Base-by-base conservation (phyloP, 2,329 filamentous ascomycete genomes). In the Penicillium frequentans region DNA sequence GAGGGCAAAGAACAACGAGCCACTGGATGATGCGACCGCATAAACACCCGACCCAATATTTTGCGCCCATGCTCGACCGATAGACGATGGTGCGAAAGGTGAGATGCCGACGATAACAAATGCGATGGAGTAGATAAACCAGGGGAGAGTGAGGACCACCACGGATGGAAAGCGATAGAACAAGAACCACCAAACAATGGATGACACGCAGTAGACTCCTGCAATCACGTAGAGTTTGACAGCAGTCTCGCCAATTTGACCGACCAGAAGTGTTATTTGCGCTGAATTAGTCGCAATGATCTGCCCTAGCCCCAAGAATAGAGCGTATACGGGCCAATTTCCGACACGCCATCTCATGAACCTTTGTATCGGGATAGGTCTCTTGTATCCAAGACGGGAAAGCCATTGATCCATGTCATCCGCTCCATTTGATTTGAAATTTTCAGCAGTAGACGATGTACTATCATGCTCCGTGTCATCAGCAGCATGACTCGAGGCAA, bases 241-340 rank as follows among this genome's bases (percentile, higher is more conserved):
- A 3, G 85, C 82, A 2, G 81, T 80, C 68, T 88, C 79, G 54
- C 84, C 85, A 21, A 85, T 77, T 62, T 86, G 81, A 19, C 86
- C 86, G 0, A 84, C 85, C 21, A 89, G 77, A n/a, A 89, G 78
- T 0, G 85, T 87, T 65, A 89, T 85, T 67, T 89, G 86, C 71
- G 88, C 87, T 0, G 84, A 87, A 70, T 87, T 88, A 55, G 84
- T 83, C 1, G 86, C 84, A 49, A 88, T 82, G 58, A 88, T 84
- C 64, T 88, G 85, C 24, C 84, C 83, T 35, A 86, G 76, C 7
- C 84, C 84, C 19, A 88, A 79, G 47, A 88, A 76, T 59, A 87
- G 78, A 4, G 83, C 81, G 68, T 88, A 88, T 3, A 87, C 67
- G 0, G 85, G 86, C 85, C 85, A 88, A 64, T 86, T 84, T n/a